These are phyloP conservation scores for Cordyceps fumosorosea DNA, from an alignment of 2,329 filamentous ascomycete species.

Conservation along the genomic window DNA sequence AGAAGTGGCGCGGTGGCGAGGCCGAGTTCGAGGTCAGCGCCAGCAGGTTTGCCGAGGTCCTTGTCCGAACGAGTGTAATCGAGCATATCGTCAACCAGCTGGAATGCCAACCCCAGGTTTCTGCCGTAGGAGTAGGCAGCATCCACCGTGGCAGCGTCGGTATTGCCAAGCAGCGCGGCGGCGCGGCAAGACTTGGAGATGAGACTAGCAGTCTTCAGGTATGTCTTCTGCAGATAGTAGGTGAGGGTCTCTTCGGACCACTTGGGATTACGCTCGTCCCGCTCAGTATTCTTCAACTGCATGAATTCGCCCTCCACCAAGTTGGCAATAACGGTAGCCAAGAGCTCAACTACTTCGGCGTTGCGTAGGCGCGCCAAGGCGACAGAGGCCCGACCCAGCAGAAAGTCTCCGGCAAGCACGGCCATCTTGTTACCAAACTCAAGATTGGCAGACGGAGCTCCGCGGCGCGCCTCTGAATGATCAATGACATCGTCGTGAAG, in stretches of 20 bases:
- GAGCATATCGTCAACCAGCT: constrained; percentile 95
- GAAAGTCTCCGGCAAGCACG: constrained; percentile 92
- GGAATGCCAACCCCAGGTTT: constrained; percentile 90
- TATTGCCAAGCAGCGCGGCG: constrained; percentile 75
- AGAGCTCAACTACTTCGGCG: constrained; percentile 87
- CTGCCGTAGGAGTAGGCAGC: constrained; percentile 88
- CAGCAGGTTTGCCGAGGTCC: constrained; percentile 89
- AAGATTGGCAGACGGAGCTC: constrained; percentile 80
- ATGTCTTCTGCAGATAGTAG: constrained; percentile 98
- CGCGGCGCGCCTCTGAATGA: constrained; percentile 77
- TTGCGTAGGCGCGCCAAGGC: constrained; percentile 85
- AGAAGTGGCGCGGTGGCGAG: constrained; percentile 88
- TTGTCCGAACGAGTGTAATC: constrained; percentile 84
- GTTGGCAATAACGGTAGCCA: constrained; percentile 95
- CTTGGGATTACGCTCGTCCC: constrained; percentile 73
- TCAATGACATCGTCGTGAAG: constrained; percentile 99
- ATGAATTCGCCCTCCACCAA: constrained; percentile 98
- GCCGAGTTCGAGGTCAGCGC: constrained; percentile 87
- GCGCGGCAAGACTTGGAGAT: constrained; percentile 96
- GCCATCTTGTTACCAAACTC: constrained; percentile 99
- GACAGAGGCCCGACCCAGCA: constrained; percentile 87
- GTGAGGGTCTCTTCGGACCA: constrained; percentile 85
- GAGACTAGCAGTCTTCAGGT: constrained; percentile 90
- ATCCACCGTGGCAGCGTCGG: constrained; percentile 73
- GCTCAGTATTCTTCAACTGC: constrained; percentile 94